A percentile compares a stretch with the other conserved stretches of the same genome.
These are phyloP conservation scores for Blepharisma stoltei DNA, from an alignment of 73 alveolate genomes.

Conservation along the genomic window DNA sequence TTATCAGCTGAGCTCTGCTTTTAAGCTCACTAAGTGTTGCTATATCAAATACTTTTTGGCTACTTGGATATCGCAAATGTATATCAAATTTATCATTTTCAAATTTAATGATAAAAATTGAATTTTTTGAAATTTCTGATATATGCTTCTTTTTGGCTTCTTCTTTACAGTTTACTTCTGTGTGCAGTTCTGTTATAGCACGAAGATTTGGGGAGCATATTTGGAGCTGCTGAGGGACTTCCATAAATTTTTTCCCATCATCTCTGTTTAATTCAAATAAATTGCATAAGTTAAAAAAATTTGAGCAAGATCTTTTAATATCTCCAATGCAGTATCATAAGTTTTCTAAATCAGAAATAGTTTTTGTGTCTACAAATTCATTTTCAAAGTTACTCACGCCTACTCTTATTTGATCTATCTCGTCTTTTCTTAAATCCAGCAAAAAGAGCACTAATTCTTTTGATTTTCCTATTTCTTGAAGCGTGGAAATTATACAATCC, in stretches of 20 bases:
- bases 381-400: constrained; percentile 3
- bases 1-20: too few relatives aligned
- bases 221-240: not conserved
- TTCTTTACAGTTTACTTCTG: constrained; percentile 1
- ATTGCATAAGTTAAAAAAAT: not conserved
- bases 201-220: not conserved
- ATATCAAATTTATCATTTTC: not conserved
- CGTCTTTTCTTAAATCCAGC: not conserved
- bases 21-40: not conserved
- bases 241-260: not conserved
- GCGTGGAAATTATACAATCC: too few relatives aligned
- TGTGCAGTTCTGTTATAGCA: not conserved
- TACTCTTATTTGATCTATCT: not conserved
- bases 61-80: too few relatives aligned
- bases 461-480: too few relatives aligned
- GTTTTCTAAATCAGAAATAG: not conserved
- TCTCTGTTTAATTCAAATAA: not conserved
- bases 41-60: not conserved
- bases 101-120: not conserved
- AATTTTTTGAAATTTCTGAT: not conserved
- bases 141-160: constrained; percentile 11
- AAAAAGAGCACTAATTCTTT: too few relatives aligned
- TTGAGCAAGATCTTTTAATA: not conserved
- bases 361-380: not conserved
- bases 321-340: not conserved